Conservation (phyloP, 2,329 filamentous ascomycete genomes). For the Penicillium sp. region DNA sequence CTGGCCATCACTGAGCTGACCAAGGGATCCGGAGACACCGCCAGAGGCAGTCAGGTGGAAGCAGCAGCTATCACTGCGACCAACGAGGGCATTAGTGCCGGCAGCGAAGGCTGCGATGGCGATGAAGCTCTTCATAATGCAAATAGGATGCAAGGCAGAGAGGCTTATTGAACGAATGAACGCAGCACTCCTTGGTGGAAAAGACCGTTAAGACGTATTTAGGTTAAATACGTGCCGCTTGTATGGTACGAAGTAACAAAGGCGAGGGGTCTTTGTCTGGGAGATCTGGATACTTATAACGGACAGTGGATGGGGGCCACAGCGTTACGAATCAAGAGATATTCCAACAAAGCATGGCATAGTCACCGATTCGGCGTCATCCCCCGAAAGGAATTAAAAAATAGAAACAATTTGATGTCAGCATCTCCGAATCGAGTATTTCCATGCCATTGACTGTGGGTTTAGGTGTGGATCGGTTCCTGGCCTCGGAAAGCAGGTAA, state of each 20-base stretch:
- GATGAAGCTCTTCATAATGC: slow-evolving; percentile 41
- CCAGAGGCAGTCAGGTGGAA: slow-evolving; percentile 57
- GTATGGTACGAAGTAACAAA: neutral
- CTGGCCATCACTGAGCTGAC: slow-evolving; percentile 64
- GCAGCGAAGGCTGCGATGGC: slow-evolving; percentile 41
- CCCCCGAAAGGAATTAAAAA: slow-evolving; percentile 15
- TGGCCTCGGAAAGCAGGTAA: slow-evolving; percentile 8
- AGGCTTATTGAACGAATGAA: slow-evolving; percentile 12
- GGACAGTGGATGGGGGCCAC: slow-evolving; percentile 7
- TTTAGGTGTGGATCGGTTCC: slow-evolving; percentile 7
- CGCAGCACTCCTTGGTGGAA: neutral
- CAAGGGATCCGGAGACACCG: slow-evolving; percentile 54
- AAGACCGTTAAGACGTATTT: slow-evolving; percentile 2
- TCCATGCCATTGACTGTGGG: slow-evolving; percentile 9
- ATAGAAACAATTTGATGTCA: slow-evolving; percentile 9
- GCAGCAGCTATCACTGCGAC: slow-evolving; percentile 46
- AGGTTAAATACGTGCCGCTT: neutral
- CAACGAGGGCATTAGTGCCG: slow-evolving; percentile 45
- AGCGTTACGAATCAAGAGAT: slow-evolving; percentile 10
- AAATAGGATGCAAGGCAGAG: neutral
- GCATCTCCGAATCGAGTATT: slow-evolving; percentile 4
- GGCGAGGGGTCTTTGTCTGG: neutral
- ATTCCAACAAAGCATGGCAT: neutral
- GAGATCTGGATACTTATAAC: slow-evolving; percentile 18
- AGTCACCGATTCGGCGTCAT: slow-evolving; percentile 6